Base-by-base conservation (phyloP, 371 early-diverging fungal species). In the Pancytospora philotis region DNA sequence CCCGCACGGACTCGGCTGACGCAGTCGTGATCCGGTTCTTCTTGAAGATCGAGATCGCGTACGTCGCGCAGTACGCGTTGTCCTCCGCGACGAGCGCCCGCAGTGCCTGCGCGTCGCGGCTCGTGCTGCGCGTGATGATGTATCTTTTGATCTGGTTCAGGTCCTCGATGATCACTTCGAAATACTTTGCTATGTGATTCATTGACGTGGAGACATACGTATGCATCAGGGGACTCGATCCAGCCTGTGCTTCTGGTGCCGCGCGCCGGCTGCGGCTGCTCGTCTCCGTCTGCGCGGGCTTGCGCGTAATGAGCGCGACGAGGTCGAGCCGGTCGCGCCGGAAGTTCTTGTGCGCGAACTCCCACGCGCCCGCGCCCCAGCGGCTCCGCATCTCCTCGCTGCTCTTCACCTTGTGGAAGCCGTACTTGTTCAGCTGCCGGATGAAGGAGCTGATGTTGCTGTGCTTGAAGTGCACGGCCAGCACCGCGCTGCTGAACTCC, bases 361-460 rank as follows among this genome's bases (percentile, higher is more conserved):
- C 79, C 74, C 77, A 76, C 1, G 74, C 63, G 34, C 69, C 57
- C 35, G 3, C 27, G 36, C 77, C 78, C 55, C 48, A 73, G 57
- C 51, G 62, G 27, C 62, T 66, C 8, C 70, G 30, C 27, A 63
- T 68, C 30, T 36, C 39, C 56, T 64, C 69, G 22, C 45, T 28
- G 56, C 71, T 79, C 55, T 79, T 79, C 28, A 89, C 84, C 81
- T 90, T 90, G 81, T 90, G 89, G 77, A 93, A 92, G 67, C 87
- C 93, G 69, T 93, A 93, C 80, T 89, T 93, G 82, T 93, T 93
- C 1, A 93, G 84, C 73, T 93, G 94, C 34, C 94, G 85, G 19
- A 92, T 89, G 83, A 93, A 92, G 59, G 87, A 87, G 13, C 89
- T 86, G 79, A 91, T 87, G 74, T 93, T 91, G 75, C 86, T 87